Evolutionary conservation across 257 asterid species (phyloP).

Genomic region (Solanum bulbocastanum): DNA sequence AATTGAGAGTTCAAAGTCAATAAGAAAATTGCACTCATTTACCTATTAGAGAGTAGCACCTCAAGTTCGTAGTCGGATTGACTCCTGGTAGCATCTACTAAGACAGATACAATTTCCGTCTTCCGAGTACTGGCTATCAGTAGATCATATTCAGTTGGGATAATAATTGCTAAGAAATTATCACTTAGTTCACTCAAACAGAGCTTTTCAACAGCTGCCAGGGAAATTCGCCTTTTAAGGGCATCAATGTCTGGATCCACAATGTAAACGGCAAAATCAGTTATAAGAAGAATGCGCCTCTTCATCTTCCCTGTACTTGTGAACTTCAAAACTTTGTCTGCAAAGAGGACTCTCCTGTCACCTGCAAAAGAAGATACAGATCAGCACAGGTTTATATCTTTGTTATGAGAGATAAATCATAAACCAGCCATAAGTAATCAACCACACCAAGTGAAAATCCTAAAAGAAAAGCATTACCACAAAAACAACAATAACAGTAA

Average conservation of each 20-base stretch:
- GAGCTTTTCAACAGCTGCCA: slow-evolving; percentile 90
- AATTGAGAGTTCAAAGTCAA: background rate
- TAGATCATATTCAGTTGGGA: slow-evolving; percentile 86
- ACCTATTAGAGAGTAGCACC: slow-evolving; percentile 51
- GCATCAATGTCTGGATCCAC: slow-evolving; percentile 66
- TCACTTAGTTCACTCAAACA: slow-evolving; percentile 76
- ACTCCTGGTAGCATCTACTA: slow-evolving; percentile 65
- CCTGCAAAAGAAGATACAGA: slow-evolving; percentile 30
- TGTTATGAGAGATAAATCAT: background rate
- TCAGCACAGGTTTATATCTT: background rate
- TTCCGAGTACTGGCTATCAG: slow-evolving; percentile 88
- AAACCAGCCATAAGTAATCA: background rate
- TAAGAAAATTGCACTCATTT: background rate
- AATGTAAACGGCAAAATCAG: slow-evolving; percentile 78
- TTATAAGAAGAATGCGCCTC: slow-evolving; percentile 53
- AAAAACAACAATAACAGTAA: background rate
- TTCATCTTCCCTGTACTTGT: slow-evolving; percentile 93
- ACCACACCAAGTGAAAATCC: background rate
- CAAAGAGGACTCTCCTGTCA: slow-evolving; percentile 74
- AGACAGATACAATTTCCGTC: slow-evolving; percentile 61
- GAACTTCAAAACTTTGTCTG: slow-evolving; percentile 78
- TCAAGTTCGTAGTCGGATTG: slow-evolving; percentile 88
- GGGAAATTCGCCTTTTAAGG: slow-evolving; percentile 84
- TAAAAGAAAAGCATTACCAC: background rate
- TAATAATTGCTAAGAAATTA: slow-evolving; percentile 66